Base-by-base conservation (phyloP, 441 rosid genomes). In the Pelargonium exstipulatum region DNA sequence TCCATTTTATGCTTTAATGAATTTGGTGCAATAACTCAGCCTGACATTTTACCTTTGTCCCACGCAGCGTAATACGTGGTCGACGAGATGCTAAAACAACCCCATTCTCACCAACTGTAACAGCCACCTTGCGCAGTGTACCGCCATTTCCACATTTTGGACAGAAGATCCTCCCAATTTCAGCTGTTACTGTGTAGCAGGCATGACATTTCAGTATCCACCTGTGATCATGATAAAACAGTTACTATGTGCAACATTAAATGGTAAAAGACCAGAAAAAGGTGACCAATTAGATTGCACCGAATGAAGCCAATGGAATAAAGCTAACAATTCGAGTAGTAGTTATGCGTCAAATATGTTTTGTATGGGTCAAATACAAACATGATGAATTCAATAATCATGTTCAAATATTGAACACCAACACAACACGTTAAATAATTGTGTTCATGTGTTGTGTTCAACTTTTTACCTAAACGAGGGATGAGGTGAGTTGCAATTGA, bases 121-220 rank as follows among this genome's bases (percentile, higher is more conserved):
- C 89, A 9, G 93, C 95, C 48, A 89, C 98, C 71, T 83, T 95
- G 2, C 91, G 85, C 75, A 90, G 76, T 62, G 98, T 95, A 66
- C 98, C 98, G 55, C 97, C 98, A 78, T 89, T 95, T 66, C 98
- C 99, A 73, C 98, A 90, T 73, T 90, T 92, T 0, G 97, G 97
- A 73, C 98, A 90, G 76, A 92, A 95, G 26, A 84, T 82, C 77
- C 88, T 90, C 48, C 90, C 95, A 62, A 87, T 82, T 78, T 92
- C 97, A 72, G 86, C 85, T 76, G 97, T 92, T 71, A 89, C 84
- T 16, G 86, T 83, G 76, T 85, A 90, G 86, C 99, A 95, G 68
- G 99, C 99, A 83, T 95, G 98, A 65, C 99, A 95, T 75, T 84
- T 90, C 80, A 92, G 74, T 71, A 92, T 76, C 99, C 98, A 95